These are phyloP conservation scores for Dillenia suffruticosa DNA, from an alignment of 164 flowering plant genomes.

Conservation along the genomic window DNA sequence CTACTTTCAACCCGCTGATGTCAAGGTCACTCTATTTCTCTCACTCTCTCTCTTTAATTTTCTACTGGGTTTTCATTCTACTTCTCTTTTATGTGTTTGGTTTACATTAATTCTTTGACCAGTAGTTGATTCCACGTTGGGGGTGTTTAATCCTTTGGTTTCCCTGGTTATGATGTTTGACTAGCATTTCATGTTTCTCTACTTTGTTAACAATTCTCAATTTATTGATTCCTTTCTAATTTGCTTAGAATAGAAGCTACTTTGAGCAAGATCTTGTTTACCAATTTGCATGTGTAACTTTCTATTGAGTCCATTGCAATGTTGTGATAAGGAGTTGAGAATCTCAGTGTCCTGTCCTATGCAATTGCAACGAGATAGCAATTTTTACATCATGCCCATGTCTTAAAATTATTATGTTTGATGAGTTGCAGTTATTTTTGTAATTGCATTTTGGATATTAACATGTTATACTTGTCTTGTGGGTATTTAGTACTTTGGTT, in stretches of 20 bases:
- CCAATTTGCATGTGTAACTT: neutral
- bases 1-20: constrained; percentile 49
- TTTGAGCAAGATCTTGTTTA: too few relatives aligned
- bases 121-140: too few relatives aligned
- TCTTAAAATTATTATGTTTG: too few relatives aligned
- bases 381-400: too few relatives aligned
- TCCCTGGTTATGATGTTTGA: too few relatives aligned
- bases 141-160: too few relatives aligned
- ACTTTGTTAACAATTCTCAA: neutral
- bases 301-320: neutral
- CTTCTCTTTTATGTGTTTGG: constrained; percentile 6
- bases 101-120: neutral
- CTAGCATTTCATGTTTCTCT: neutral
- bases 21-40: constrained; percentile 34
- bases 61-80: neutral
- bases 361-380: neutral
- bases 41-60: neutral
- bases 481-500: too few relatives aligned
- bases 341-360: neutral
- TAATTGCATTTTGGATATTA: too few relatives aligned
- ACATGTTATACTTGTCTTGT: too few relatives aligned
- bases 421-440: too few relatives aligned
- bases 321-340: too few relatives aligned
- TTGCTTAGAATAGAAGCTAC: too few relatives aligned
- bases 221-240: neutral